Base-by-base conservation (phyloP, 2,329 filamentous ascomycete genomes). In the Xenoacremonium recifei region DNA sequence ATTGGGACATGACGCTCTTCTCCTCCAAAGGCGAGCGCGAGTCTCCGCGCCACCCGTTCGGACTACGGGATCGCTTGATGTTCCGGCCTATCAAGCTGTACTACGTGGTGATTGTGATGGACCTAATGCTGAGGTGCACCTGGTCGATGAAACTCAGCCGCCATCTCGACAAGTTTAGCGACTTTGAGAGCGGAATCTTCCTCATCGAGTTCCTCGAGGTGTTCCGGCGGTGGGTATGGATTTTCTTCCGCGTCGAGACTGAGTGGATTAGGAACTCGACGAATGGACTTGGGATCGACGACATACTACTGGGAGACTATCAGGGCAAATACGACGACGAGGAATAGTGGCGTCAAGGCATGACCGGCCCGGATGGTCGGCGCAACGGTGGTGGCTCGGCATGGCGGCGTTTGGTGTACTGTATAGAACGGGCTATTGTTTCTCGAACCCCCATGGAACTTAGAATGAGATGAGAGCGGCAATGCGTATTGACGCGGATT, bases 1-100 rank as follows among this genome's bases (percentile, higher is more conserved):
- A 99, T 72, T 99, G 93, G 93, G 93, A 97, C 61, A 75, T 99
- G 48, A 88, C 86, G 0, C 75, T 97, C 12, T 87, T 97, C 60
- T 80, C 85, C 3, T 63, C 73, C 2, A 63, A 70, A 12, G 68
- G 67, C 27, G 73, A 80, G 48, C 79, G 85, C 49, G 73, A 74
- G 50, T 74, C 77, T 10, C 76, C 76, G 2, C 80, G 85, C 19
- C 79, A 91, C 54, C 80, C 89, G 0, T 93, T 80, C 62, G 93
- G 88, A 2, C 73, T 99, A 33, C 83, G 93, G 20, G 76, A 82
- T 37, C 76, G 85, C 42, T 77, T 91, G 16, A 79, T 84, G 59
- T 88, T 96, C 61, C 79, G 84, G 35, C 76, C 80, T 10, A 78
- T 84, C 16, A 75, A 76, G 32, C 69, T 95, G 33, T 99, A 99